These are phyloP conservation scores for Fusarium compactum DNA, from an alignment of 2,329 filamentous ascomycete genomes.

Conservation along the genomic window DNA sequence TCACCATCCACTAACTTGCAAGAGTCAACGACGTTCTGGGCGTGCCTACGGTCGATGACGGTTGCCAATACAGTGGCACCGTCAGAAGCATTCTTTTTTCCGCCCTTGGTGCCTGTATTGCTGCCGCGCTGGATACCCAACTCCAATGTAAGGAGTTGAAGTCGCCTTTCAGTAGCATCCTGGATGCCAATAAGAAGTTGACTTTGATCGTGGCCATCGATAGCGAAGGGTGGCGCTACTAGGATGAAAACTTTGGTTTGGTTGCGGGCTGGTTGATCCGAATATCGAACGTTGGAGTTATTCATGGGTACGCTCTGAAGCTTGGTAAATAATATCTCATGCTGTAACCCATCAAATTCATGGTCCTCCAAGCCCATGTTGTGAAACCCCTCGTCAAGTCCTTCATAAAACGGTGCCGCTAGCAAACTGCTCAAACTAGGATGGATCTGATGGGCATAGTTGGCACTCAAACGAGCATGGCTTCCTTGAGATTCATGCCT, in stretches of 20 bases:
- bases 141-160: slow-evolving; percentile 75
- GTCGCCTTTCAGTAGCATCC: slow-evolving; percentile 73
- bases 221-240: slow-evolving; percentile 66
- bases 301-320: slow-evolving; percentile 76
- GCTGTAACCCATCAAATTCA: slow-evolving; percentile 76
- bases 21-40: slow-evolving; percentile 77
- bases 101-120: slow-evolving; percentile 43
- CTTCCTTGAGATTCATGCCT: slow-evolving; percentile 77
- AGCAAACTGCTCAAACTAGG: slow-evolving; percentile 71
- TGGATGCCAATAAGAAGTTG: slow-evolving; percentile 76
- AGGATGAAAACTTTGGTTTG: slow-evolving; percentile 77
- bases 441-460: slow-evolving; percentile 60
- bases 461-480: slow-evolving; percentile 55
- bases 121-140: slow-evolving; percentile 59
- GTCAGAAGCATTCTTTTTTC: slow-evolving; percentile 37
- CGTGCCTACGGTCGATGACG: slow-evolving; percentile 66
- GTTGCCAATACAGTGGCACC: slow-evolving; percentile 47
- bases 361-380: slow-evolving; percentile 79
- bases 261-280: slow-evolving; percentile 63
- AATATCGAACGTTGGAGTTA: slow-evolving; percentile 71
- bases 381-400: slow-evolving; percentile 78
- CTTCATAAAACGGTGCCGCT: slow-evolving; percentile 75
- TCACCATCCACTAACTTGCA: slow-evolving; percentile 77
- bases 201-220: slow-evolving; percentile 65
- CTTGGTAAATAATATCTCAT: slow-evolving; percentile 78